Base-by-base conservation (phyloP, 1,284 basidiomycete species). In the Cryptococcus amylolentus region DNA sequence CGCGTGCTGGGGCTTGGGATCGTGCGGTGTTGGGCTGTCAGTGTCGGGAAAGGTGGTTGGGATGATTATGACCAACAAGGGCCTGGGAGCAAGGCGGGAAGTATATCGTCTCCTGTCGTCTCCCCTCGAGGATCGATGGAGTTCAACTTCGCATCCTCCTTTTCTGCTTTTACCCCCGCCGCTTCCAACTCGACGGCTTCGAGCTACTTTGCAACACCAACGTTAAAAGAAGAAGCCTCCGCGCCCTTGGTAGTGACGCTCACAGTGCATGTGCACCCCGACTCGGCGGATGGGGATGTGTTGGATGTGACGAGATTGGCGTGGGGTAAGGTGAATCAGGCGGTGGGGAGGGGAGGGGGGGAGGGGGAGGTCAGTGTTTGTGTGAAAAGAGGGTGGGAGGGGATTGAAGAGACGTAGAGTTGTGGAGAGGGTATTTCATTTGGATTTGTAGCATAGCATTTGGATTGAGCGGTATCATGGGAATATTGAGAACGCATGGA, bases 271-370 rank as follows among this genome's bases (percentile, higher is more conserved):
- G 88, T 94, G 16, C 79, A 81, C 49, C 74, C 81, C 39, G 86
- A 88, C 56, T 68, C 89, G 39, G 80, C 80, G 8, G 90, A 94
- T 72, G 81, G 81, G 39, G 89, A 91, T 50, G 81, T 91, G 42
- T 67, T 94, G 49, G 81, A 80, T 16, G 57, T 78, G 1, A 78
- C 76, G 12, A 67, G 68, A 49, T 46, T 68, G 38, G 64, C 64
- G 7, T 79, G 73, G 69, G 61, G 58, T 3, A 65, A 65, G 42
- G 57, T 74, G 38, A 61, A 57, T 27, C 43, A 31, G 18, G 68
- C 67, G 23, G 56, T 68, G 14, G 54, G 50, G 2, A 47, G 51
- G 9, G 51, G 46, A 39, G 16, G 40, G 23, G 55, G 50, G 10
- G 70, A 60, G 27, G 70, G 71, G 10, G 74, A 76, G 57, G 67